Evolutionary conservation across 106 monocot species (phyloP).

Genomic region (Dioscorea dumetorum): DNA sequence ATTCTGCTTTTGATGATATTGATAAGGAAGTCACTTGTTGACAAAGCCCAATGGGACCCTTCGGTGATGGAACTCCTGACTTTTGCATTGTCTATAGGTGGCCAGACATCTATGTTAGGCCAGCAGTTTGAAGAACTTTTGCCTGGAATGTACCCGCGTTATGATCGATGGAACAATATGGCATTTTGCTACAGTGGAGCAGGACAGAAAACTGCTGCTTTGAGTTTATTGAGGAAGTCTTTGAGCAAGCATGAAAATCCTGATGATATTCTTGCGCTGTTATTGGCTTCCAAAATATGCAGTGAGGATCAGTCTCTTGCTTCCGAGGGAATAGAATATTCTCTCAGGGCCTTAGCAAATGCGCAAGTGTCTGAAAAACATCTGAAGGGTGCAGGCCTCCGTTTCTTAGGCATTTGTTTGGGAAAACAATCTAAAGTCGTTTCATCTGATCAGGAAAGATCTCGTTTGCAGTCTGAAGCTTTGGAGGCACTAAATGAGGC

Average conservation of each 20-base stretch:
- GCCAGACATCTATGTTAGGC: slow-evolving; percentile 63
- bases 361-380: slow-evolving; percentile 37
- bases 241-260: slow-evolving; percentile 73
- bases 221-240: slow-evolving; percentile 71
- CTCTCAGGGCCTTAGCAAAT: slow-evolving; percentile 44
- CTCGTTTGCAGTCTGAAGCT: slow-evolving; percentile 57
- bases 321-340: slow-evolving; percentile 75
- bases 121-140: slow-evolving; percentile 69
- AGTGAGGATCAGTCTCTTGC: slow-evolving; percentile 52
- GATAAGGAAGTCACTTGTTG: slow-evolving; percentile 71
- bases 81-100: slow-evolving; percentile 78
- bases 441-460: slow-evolving; percentile 78
- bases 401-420: slow-evolving; percentile 57
- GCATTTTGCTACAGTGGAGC: slow-evolving; percentile 68
- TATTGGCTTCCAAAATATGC: slow-evolving; percentile 82
- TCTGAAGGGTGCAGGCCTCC: slow-evolving; percentile 65
- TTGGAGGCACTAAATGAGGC: slow-evolving; percentile 65
- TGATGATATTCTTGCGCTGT: slow-evolving; percentile 48
- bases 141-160: slow-evolving; percentile 70
- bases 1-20: slow-evolving; percentile 83
- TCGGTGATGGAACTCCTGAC: slow-evolving; percentile 84
- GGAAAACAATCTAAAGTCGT: slow-evolving; percentile 67
- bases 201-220: slow-evolving; percentile 49
- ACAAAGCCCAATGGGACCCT: slow-evolving; percentile 77
- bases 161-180: slow-evolving; percentile 74